Evolutionary conservation across 2,329 filamentous ascomycete genomes (phyloP), one percentile per base, ranked within the genome.

Genomic region (Aspergillus intermedius): DNA sequence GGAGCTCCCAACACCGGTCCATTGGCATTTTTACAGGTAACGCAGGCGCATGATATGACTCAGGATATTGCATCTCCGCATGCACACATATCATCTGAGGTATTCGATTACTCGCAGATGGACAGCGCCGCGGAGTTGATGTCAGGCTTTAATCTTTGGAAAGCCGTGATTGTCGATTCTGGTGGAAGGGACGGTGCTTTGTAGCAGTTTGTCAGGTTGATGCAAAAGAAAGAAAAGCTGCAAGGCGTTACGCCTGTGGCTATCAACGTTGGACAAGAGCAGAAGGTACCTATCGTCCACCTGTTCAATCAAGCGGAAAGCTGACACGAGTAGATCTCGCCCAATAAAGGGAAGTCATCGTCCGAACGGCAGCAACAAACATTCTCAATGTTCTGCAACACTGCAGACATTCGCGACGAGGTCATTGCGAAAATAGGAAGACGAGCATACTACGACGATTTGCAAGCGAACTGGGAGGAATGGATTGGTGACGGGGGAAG

Each of bases 1-100:
- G 51, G 60, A 32, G 42, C 57, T 4, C 34, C 37, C 1, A 46
- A 45, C 5, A 37, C 32, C 0, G 57, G 49, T 0, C 63, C 65
- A 2, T 25, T 60, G 4, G 62, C 51, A 0, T 48, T 65, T 2
- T 47, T 68, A 22, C 60, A 67, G 43, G 50, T 63, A 2, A 65
- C 61, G 1, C 60, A 60, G 0, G 45, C 55, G 2, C 55, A 58
- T 2, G 50, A 45, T 8, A 35, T 46, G 2, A 37, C 57, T 0
- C 9, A 25, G 2, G 44, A 54, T 17, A 52, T 49, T n/a, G 50
- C 43, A 13, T 32, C 44, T n/a, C 50, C 43, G 1, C 21, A 41
- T 9, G 35, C 45, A 4, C 6, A 32, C 23, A 48, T 54, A 42
- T 34, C 50, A 4, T 49, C 49, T 1, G 50, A 48, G 32, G 41